Base-by-base conservation (phyloP, 805 yeast genomes). In the Scheffersomyces lignosus region DNA sequence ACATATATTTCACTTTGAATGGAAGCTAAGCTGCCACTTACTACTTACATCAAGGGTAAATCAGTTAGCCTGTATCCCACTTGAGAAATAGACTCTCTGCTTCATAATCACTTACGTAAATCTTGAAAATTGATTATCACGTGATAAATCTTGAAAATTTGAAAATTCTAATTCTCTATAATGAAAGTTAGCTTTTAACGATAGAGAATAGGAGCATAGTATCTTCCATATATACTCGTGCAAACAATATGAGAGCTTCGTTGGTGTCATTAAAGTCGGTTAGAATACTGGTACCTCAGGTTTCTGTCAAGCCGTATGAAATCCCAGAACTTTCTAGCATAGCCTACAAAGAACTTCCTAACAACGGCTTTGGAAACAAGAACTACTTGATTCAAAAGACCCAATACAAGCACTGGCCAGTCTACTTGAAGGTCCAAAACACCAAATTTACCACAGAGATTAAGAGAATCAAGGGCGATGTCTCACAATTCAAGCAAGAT, bases 351-450 rank as follows among this genome's bases (percentile, higher is more conserved):
- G 64, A 54, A 29, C 48, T 54, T 27, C 66, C 62, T 15, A 63
- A 52, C 49, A 58, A 52, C 34, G 66, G 61, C 25, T 71, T 57
- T 41, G 71, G 66, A 32, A 42, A 37, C 15, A 54, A 64, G 5
- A 60, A 62, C 31, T 77, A 77, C 49, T 54, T 48, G 50, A 53
- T 77, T 22, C 45, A 60, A 15, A 79, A 83, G 56, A 71, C 87
- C 5, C 61, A 73, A 12, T 70, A 65, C 31, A 88, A 91, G 4
- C 80, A 83, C 54, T 69, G 89, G 55, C 96, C 96, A n/a, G 85
- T 88, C 1, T 88, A 88, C 63, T 70, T 75, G 36, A 87, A 84
- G 44, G 60, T 71, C 44, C 86, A 80, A 55, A 77, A 78, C 42
- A 77, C 80, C 16, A 81, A 79, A 42, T 63, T 71, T n/a, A 75